Evolutionary conservation across 768 basidiomycete genomes (phyloP).

Genomic region (Suillus paluster): DNA sequence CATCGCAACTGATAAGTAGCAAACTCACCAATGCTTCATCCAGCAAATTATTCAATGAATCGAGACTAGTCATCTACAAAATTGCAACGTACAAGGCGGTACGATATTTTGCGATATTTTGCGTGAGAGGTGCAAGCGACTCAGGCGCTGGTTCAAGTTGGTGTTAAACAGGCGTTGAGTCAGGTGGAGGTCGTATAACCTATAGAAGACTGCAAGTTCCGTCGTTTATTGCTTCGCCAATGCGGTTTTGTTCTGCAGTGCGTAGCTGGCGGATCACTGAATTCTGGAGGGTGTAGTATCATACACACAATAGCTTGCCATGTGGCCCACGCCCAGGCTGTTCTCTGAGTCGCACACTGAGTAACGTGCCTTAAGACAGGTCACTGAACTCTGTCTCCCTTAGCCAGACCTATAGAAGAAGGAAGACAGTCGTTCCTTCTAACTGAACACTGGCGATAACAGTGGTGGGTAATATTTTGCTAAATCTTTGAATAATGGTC

Average conservation of each 20-base stretch:
- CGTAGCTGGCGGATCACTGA: not conserved
- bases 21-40: conserved; percentile 28
- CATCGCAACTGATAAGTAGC: conserved; percentile 20
- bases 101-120: not conserved
- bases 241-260: not conserved
- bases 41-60: conserved; percentile 19
- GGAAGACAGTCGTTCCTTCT: too few species aligned
- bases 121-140: not conserved
- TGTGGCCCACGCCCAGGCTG: not conserved
- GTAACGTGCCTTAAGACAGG: not conserved
- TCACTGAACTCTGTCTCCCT: too few species aligned
- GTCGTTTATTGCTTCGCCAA: not conserved
- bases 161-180: not conserved
- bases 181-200: not conserved
- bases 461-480: not conserved
- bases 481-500: not conserved
- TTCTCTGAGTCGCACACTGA: not conserved
- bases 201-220: not conserved
- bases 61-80: conserved; percentile 9
- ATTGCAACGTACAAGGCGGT: not conserved
- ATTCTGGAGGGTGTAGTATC: not conserved
- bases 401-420: too few species aligned
- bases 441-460: not conserved
- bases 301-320: not conserved
- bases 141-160: not conserved